Evolutionary conservation across 805 yeast genomes (phyloP).

Genomic region (Saccharomycopsis sp.): DNA sequence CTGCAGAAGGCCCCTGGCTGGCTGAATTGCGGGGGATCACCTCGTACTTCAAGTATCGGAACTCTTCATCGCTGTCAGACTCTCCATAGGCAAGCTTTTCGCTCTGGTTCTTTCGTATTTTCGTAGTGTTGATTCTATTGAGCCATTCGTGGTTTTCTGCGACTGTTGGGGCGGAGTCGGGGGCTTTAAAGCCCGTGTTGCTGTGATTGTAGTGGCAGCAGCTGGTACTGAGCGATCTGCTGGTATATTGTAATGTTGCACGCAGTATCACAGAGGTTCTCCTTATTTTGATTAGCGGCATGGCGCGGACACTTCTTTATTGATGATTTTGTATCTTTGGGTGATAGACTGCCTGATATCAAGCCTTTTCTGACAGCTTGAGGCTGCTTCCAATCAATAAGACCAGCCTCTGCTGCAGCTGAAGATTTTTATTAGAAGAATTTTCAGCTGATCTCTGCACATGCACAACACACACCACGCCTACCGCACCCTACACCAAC

Average conservation of each 20-base stretch:
- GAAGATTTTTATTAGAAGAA: background rate
- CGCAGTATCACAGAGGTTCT: background rate
- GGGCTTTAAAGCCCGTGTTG: constrained; percentile 6
- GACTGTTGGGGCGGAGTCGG: constrained; percentile 32
- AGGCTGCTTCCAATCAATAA: no score
- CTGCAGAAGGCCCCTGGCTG: background rate
- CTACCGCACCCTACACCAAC: background rate
- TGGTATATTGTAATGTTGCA: background rate
- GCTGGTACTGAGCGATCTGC: background rate
- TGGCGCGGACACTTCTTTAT: no score
- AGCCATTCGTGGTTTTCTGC: constrained; percentile 40
- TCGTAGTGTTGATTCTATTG: constrained; percentile 21
- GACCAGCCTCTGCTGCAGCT: no score
- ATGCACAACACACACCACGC: background rate
- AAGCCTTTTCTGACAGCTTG: no score
- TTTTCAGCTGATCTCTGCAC: background rate
- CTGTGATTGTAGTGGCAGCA: background rate
- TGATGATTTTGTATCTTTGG: no score
- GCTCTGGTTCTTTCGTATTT: background rate
- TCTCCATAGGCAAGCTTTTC: background rate
- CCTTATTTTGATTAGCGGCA: background rate
- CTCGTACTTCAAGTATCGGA: constrained; percentile 7
- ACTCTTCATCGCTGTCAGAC: background rate
- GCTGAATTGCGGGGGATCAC: background rate
- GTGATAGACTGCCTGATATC: no score